phyloP scores from a whole-genome alignment of 1,284 basidiomycete species.

The Cerioporus squamosus region DNA sequence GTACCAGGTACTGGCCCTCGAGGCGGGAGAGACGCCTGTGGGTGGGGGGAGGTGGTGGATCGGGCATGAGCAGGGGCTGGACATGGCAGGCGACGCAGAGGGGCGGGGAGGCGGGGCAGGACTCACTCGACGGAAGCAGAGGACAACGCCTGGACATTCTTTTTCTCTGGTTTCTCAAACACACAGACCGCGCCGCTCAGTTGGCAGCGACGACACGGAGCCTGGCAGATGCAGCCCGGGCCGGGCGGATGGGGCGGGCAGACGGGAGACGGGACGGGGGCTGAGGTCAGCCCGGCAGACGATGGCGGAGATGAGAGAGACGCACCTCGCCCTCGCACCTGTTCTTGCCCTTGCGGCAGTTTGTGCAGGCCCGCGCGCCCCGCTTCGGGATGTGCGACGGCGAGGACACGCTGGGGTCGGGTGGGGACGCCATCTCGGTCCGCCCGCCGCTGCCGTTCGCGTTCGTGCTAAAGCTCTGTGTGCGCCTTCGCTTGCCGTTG shows the following conservation, averaged over 20 bases:
- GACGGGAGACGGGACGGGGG: constrained; percentile 8
- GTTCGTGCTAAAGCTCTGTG: constrained; percentile 28
- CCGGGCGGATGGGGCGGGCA: constrained; percentile 66
- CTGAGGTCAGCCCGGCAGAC: constrained; percentile 38
- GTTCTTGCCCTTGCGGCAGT: constrained; percentile 90
- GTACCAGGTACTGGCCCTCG: constrained; percentile 82
- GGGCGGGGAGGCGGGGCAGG: constrained; percentile 6
- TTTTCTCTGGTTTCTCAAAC: constrained; percentile 93
- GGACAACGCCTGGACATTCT: constrained; percentile 61
- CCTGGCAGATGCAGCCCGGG: constrained; percentile 59
- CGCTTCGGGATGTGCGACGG: constrained; percentile 74
- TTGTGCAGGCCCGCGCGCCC: constrained; percentile 79
- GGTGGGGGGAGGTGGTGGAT: constrained; percentile 20
- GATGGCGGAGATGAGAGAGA: constrained; percentile 22
- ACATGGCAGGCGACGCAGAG: constrained; percentile 23
- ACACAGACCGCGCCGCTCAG: constrained; percentile 83
- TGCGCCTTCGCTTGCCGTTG: constrained; percentile 35
- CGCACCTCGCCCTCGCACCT: constrained; percentile 86
- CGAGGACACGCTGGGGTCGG: constrained; percentile 26
- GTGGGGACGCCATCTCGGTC: constrained; percentile 26
- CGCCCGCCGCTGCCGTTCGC: constrained; percentile 23
- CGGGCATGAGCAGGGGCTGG: constrained; percentile 19
- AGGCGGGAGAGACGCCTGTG: constrained; percentile 77
- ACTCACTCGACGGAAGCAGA: constrained; percentile 76
- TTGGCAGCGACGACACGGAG: constrained; percentile 89